Base-by-base conservation (phyloP, 2,329 filamentous ascomycete genomes). In the Leptosphaerulina australis region DNA sequence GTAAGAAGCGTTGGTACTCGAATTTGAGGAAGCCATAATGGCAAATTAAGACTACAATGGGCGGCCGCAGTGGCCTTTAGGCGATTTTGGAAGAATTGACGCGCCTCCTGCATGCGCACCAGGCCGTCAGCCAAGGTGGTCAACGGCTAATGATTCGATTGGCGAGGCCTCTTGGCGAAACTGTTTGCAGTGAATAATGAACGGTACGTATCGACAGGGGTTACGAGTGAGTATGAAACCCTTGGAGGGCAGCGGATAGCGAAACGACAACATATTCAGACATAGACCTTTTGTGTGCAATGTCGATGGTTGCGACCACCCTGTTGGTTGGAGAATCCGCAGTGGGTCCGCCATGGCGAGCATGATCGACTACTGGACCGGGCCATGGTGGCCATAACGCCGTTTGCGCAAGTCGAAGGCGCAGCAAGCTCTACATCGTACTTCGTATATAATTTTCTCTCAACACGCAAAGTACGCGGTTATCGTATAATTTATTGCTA, bases 11-110 rank as follows among this genome's bases (percentile, higher is more conserved):
- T 26, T 14, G 25, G 26, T 17, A 50, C 53, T 60, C 29, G 58
- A 38, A 30, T 60, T 59, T 9, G 58, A 21, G 31, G 59, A 47
- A 2, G 61, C 53, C 66, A 69, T 71, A 33, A 9, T 55, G 17
- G 43, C n/a, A n/a, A 18, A n/a, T 6, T 22, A 18, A 21, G 17
- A 30, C 14, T 15, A 31, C 11, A n/a, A 7, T 11, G 18, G 38
- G 29, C 20, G 33, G 31, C 29, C 26, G 22, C 14, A 12, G n/a
- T n/a, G n/a, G n/a, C n/a, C 33, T 47, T 34, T 52, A 28, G 28
- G 26, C 40, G 20, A 39, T 38, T 38, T 24, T 3, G 50, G 28
- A 5, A 25, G 31, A 33, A 41, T 37, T 15, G 26, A 30, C 30
- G 31, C 48, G 41, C 31, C 35, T 46, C 26, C 21, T 31, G 21